These are phyloP conservation scores for Yamadazyma diddensiae DNA, from an alignment of 1,139 yeast species.

Conservation along the genomic window DNA sequence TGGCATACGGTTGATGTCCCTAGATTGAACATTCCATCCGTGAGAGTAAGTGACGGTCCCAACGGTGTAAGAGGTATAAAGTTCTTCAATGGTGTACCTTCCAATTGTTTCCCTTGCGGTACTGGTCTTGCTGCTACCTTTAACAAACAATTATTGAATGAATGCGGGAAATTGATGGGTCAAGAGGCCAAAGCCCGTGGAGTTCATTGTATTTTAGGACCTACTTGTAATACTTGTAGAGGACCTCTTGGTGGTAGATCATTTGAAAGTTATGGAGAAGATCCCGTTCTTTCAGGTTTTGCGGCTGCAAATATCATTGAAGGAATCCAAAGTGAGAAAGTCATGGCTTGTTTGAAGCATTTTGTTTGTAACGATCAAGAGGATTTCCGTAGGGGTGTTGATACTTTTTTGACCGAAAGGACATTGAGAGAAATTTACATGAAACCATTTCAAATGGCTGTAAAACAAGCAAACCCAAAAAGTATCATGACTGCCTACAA, in stretches of 20 bases:
- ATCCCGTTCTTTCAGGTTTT: conserved; percentile 55
- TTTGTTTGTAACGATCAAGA: conserved; percentile 62
- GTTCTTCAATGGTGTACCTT: conserved; percentile 31
- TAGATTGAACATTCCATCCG: conserved; percentile 37
- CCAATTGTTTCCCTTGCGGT: conserved; percentile 37
- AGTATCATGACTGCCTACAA: conserved; percentile 61
- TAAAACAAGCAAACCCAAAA: conserved; percentile 48
- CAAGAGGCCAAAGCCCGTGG: conserved; percentile 33
- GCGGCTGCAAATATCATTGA: conserved; percentile 47
- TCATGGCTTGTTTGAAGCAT: conserved; percentile 59
- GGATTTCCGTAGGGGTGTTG: conserved; percentile 48
- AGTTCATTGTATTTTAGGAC: conserved; percentile 50
- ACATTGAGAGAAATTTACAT: conserved; percentile 61
- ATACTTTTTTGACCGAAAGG: conserved; percentile 50
- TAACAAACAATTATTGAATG: conserved; percentile 25
- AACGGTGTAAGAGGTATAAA: conserved; percentile 35
- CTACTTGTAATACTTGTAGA: conserved; percentile 55
- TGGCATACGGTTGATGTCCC: conserved; percentile 57
- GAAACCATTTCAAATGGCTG: conserved; percentile 59
- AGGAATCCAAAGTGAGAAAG: conserved; percentile 53
- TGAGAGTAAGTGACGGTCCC: conserved; percentile 36
- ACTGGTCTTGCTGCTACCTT: conserved; percentile 45
- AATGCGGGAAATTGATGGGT: conserved; percentile 33
- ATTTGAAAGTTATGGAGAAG: conserved; percentile 62
- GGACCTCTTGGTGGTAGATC: conserved; percentile 65